These are phyloP conservation scores for Periconia sp. DNA, from an alignment of 2,329 filamentous ascomycete species.

Conservation along the genomic window DNA sequence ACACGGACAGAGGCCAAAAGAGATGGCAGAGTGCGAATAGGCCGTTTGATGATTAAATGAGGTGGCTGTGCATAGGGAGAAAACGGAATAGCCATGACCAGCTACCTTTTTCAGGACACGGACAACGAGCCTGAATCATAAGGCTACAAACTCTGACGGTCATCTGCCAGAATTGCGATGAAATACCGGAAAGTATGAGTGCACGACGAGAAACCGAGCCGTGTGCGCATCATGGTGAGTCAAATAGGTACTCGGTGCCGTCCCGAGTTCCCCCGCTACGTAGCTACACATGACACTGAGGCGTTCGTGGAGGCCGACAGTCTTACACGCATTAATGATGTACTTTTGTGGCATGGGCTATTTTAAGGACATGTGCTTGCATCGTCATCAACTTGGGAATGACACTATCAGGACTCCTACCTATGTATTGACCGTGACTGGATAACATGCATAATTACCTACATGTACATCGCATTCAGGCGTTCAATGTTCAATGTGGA, in stretches of 20 bases:
- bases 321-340: too few relatives aligned
- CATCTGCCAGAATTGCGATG: conserved; percentile 32
- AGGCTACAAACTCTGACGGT: conserved; percentile 29
- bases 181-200: conserved; percentile 13
- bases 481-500: neutral
- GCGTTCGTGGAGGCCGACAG: too few relatives aligned
- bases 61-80: conserved; percentile 33
- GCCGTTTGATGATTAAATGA: conserved; percentile 21
- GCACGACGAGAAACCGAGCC: conserved; percentile 20
- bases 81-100: conserved; percentile 23
- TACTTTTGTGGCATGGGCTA: too few relatives aligned
- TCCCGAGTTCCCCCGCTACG: conserved; percentile 28
- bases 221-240: conserved; percentile 17
- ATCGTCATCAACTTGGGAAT: too few relatives aligned
- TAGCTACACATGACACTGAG: neutral
- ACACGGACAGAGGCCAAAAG: neutral
- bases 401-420: too few relatives aligned
- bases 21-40: conserved; percentile 17
- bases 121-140: conserved; percentile 16
- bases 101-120: conserved; percentile 18
- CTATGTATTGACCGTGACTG: too few relatives aligned
- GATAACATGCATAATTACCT: neutral
- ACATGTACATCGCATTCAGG: neutral
- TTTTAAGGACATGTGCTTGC: too few relatives aligned
- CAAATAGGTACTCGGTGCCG: conserved; percentile 11